Evolutionary conservation across 192 early-diverging fungal genomes (phyloP), one percentile per base, ranked within the genome.

Genomic region (Coemansia brasiliensis): DNA sequence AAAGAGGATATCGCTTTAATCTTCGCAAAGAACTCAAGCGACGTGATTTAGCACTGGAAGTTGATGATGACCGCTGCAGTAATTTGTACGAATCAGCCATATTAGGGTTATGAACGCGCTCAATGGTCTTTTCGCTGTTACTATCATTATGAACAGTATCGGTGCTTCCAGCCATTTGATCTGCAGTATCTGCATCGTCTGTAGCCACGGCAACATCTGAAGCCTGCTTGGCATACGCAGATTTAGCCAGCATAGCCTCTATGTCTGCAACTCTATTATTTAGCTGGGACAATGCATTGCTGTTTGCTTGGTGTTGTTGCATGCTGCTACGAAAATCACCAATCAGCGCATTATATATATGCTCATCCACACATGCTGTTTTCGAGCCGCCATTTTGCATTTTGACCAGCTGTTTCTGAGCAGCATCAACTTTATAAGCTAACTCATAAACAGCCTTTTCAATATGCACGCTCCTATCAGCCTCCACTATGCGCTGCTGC

Each of bases 1-100:
- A 77, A 63, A 67, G 66, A 20, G 63, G 59, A 52, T 50, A 59
- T 18, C 63, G 55, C 55, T 52, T 77, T 39, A 69, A 53, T 57
- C 63, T n/a, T 57, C 37, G 24, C 56, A 61, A 27, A 77, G 49
- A 51, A n/a, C 74, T 67, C 32, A 70, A 67, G 39, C 56, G 56
- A 11, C 37, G 56, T 32, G 44, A 24, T 13, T 37, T 46, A 18
- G 16, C 9, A 12, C 29, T 48, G 44, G 32, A 26, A 3, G 44
- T 27, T n/a, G 17, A 12, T 2, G 32, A 29, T 20, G 5, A 13
- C 4, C 12, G 29, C 2, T 22, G 18, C 29, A 59, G 37, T 21
- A 24, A 57, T 6, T 25, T 41, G 55, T 27, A 27, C 10, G 53
- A 21, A 15, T 39, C 39, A 21, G 40, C n/a, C n/a, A n/a, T n/a